Percentiles rank a stretch among this genome's conserved stretches.
These are phyloP conservation scores for Mrakiaceae sp. DNA, from an alignment of 1,284 basidiomycete species.

Conservation along the genomic window DNA sequence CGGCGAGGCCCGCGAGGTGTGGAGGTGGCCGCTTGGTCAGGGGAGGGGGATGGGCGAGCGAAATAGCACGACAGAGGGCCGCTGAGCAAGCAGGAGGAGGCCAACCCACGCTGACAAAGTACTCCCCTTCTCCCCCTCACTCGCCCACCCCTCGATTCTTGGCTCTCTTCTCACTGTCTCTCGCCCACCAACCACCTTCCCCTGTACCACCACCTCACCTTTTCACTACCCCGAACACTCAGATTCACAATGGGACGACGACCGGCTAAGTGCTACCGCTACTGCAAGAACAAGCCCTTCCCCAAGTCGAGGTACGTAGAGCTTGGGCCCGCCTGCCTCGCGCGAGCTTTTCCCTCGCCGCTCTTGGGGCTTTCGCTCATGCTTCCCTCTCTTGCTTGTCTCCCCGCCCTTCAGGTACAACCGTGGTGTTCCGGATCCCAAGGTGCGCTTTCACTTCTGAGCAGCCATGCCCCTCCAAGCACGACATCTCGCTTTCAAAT, in stretches of 20 bases:
- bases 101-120: too few species aligned
- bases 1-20: too few species aligned
- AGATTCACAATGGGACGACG: neutral
- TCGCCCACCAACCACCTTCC: too few species aligned
- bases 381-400: neutral
- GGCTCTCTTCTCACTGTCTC: too few species aligned
- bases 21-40: too few species aligned
- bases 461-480: neutral
- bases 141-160: too few species aligned
- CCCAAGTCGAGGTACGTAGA: slow-evolving; percentile 48
- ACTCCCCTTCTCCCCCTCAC: too few species aligned
- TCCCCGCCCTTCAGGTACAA: slow-evolving; percentile 52
- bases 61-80: too few species aligned
- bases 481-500: neutral
- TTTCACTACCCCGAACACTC: too few species aligned
- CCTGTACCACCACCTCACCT: too few species aligned
- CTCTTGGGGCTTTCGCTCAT: neutral
- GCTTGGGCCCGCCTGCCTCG: slow-evolving; percentile 12
- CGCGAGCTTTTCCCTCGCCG: neutral
- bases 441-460: slow-evolving; percentile 41
- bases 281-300: slow-evolving; percentile 95
- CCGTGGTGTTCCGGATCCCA: slow-evolving; percentile 93
- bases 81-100: too few species aligned
- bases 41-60: too few species aligned
- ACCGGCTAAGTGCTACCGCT: slow-evolving; percentile 29